phyloP scores from a whole-genome alignment of 108 stramenopile genomes.

The Seminavis robusta region DNA sequence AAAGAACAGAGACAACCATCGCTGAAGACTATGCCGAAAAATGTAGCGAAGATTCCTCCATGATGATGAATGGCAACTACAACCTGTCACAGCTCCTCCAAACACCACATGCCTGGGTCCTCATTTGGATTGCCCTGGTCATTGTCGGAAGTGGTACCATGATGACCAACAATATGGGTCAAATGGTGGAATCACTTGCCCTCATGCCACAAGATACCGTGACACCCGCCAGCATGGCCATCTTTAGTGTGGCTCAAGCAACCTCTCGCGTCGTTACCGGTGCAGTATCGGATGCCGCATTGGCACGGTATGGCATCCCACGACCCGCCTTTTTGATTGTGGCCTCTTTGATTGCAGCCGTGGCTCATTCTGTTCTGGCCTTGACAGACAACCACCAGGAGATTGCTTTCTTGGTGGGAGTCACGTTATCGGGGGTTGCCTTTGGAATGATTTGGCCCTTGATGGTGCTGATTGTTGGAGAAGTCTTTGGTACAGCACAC shows the following conservation, averaged over 20 bases:
- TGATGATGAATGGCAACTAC: no score
- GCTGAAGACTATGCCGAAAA: no score
- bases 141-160: constrained; percentile 70
- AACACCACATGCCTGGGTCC: constrained; percentile 61
- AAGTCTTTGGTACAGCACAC: constrained; percentile 57
- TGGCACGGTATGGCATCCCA: constrained; percentile 50
- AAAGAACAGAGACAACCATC: no score
- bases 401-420: constrained; percentile 54
- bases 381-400: constrained; percentile 49
- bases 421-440: constrained; percentile 56
- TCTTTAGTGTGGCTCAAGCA: constrained; percentile 73
- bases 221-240: constrained; percentile 54
- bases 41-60: no score
- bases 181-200: constrained; percentile 75
- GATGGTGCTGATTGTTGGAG: constrained; percentile 70
- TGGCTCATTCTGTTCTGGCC: constrained; percentile 57
- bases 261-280: constrained; percentile 63
- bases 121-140: constrained; percentile 61
- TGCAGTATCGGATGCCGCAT: constrained; percentile 46
- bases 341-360: constrained; percentile 49
- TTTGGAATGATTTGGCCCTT: constrained; percentile 84
- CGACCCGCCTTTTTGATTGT: constrained; percentile 63
- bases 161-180: constrained; percentile 74
- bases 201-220: constrained; percentile 37
- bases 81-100: constrained; percentile 62